These are phyloP conservation scores for Castanea crenata DNA, from an alignment of 306 rosid species.

Conservation along the genomic window DNA sequence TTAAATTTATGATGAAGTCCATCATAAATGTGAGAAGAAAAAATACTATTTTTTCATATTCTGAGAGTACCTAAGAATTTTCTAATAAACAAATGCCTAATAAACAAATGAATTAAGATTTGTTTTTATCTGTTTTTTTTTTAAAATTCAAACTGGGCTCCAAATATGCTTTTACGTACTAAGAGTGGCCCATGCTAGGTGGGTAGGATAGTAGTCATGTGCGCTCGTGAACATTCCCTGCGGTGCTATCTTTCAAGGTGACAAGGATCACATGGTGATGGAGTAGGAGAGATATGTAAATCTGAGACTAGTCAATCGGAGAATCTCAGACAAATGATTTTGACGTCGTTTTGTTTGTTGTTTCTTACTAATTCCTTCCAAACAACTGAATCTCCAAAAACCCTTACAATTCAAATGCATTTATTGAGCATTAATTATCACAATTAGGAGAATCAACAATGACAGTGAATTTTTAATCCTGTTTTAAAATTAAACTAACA, in stretches of 20 bases:
- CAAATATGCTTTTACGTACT: background rate
- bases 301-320: background rate
- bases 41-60: too few species aligned
- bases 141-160: too few species aligned
- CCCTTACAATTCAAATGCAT: background rate
- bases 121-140: too few species aligned
- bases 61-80: too few species aligned
- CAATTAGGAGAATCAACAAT: too few species aligned
- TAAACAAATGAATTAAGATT: too few species aligned
- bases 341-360: background rate
- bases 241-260: background rate
- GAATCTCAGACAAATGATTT: background rate
- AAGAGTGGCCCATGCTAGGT: background rate
- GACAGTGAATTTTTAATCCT: too few species aligned
- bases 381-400: background rate
- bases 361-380: background rate
- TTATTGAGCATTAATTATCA: background rate
- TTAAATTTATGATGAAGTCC: too few species aligned
- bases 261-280: background rate
- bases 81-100: too few species aligned
- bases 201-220: slow-evolving; percentile 2
- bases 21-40: too few species aligned
- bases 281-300: background rate
- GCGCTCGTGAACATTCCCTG: background rate
- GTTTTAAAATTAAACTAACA: too few species aligned